These are phyloP conservation scores for Myriangium duriaei DNA, from an alignment of 2,329 filamentous ascomycete genomes.

Conservation along the genomic window DNA sequence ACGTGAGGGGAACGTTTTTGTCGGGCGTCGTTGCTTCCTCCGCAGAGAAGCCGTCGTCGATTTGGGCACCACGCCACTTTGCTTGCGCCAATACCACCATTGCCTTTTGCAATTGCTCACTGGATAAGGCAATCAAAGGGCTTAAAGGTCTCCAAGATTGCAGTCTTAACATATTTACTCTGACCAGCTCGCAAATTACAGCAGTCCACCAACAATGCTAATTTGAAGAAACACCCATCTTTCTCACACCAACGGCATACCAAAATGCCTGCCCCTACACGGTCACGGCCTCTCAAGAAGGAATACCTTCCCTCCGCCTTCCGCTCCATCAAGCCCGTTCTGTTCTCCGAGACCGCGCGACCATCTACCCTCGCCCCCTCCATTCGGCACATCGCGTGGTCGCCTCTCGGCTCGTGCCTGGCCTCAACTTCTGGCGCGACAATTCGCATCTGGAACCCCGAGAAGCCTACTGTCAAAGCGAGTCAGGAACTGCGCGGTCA, in stretches of 20 bases:
- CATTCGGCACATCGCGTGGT: constrained; percentile 56
- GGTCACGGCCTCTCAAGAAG: constrained; percentile 50
- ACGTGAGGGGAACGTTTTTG: constrained; percentile 7
- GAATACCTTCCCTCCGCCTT: constrained; percentile 58
- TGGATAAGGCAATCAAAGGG: no score
- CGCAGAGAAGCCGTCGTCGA: no score
- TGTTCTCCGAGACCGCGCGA: constrained; percentile 42
- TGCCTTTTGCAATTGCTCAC: no score
- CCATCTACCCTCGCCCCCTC: constrained; percentile 20
- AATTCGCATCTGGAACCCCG: constrained; percentile 70
- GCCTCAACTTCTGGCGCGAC: constrained; percentile 66
- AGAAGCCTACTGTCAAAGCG: constrained; percentile 59
- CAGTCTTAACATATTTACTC: no score
- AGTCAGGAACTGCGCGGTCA: constrained; percentile 52
- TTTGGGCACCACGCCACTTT: no score
- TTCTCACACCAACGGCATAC: no score
- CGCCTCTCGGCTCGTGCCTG: constrained; percentile 68
- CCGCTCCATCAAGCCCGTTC: constrained; percentile 53
- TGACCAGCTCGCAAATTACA: no score
- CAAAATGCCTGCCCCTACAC: constrained; percentile 28
- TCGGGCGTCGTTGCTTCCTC: background rate
- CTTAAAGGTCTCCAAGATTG: no score
- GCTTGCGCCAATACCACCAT: no score
- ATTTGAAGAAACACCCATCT: no score
- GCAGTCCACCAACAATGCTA: no score